Percentiles rank a stretch among this genome's conserved stretches.
These are phyloP conservation scores for Herpetospermum pedunculosum DNA, from an alignment of 306 rosid species.

Conservation along the genomic window DNA sequence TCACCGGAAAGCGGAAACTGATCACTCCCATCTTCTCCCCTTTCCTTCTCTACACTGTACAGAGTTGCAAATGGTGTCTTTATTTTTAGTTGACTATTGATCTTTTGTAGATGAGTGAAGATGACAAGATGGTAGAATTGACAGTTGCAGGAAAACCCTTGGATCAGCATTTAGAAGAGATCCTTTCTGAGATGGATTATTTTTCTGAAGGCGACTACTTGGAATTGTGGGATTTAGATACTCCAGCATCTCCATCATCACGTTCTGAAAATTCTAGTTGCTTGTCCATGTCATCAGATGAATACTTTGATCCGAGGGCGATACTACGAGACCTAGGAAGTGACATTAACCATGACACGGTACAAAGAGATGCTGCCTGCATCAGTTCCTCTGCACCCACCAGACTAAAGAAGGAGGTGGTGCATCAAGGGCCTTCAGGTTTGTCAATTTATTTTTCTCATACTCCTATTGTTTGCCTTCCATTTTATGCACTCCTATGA, in stretches of 20 bases:
- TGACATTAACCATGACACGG: neutral
- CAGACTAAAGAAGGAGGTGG: slow-evolving; percentile 15
- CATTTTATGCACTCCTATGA: neutral
- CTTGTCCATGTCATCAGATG: slow-evolving; percentile 26
- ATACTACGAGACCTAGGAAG: slow-evolving; percentile 20
- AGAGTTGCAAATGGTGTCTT: neutral
- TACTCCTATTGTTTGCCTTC: neutral
- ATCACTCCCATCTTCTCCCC: neutral
- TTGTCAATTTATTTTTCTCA: neutral
- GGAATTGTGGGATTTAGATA: slow-evolving; percentile 28
- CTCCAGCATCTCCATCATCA: slow-evolving; percentile 19
- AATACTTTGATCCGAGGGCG: slow-evolving; percentile 21
- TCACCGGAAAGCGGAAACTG: neutral
- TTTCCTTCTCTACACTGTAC: neutral
- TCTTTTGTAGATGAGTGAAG: slow-evolving; percentile 18
- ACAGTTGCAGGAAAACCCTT: slow-evolving; percentile 10
- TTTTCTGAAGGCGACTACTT: slow-evolving; percentile 23
- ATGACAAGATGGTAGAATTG: slow-evolving; percentile 5
- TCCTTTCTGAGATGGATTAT: slow-evolving; percentile 9
- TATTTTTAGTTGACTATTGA: neutral
- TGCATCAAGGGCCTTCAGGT: slow-evolving; percentile 24
- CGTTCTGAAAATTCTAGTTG: slow-evolving; percentile 35
- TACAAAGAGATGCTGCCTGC: slow-evolving; percentile 14
- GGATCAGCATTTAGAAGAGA: slow-evolving; percentile 1
- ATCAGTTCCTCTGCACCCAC: slow-evolving; percentile 15